These are phyloP conservation scores for Quercus parvula DNA, from an alignment of 306 rosid species.

Conservation along the genomic window DNA sequence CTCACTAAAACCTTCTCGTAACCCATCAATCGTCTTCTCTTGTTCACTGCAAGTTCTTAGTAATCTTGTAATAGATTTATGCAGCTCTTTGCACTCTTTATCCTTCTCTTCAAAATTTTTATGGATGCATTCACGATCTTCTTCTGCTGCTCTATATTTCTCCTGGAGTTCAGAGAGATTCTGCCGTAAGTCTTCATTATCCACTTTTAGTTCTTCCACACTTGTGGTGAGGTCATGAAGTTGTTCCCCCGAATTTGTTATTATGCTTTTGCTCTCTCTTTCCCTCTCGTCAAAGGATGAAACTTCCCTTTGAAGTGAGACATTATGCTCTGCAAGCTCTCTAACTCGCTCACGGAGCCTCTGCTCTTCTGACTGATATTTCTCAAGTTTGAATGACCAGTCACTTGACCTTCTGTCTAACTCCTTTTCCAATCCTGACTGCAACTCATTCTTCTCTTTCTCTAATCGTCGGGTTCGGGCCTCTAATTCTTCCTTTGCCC, in stretches of 20 bases:
- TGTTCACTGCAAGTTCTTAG: conserved; percentile 83
- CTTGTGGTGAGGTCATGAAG: conserved; percentile 47
- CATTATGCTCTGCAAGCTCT: conserved; percentile 99
- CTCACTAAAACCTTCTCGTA: conserved; percentile 55
- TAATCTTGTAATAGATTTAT: conserved; percentile 66
- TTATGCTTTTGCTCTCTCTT: conserved; percentile 49
- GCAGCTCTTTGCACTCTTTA: conserved; percentile 80
- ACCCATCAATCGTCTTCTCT: conserved; percentile 78
- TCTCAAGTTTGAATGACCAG: conserved; percentile 91
- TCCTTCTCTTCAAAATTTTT: conserved; percentile 73
- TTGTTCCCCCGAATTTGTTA: conserved; percentile 56
- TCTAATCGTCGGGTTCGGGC: conserved; percentile 58
- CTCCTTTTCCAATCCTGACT: conserved; percentile 81
- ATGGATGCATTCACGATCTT: conserved; percentile 48
- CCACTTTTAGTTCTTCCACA: conserved; percentile 50
- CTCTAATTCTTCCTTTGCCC: conserved; percentile 55
- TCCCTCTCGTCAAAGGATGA: conserved; percentile 68
- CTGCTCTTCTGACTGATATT: conserved; percentile 79
- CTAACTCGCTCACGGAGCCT: conserved; percentile 93
- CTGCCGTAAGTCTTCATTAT: conserved; percentile 53
- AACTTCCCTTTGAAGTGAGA: conserved; percentile 88
- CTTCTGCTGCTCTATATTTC: conserved; percentile 53
- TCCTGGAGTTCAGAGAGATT: conserved; percentile 60
- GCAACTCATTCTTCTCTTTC: conserved; percentile 89
- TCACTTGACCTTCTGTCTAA: conserved; percentile 94